Percentiles rank a stretch among this genome's conserved stretches.
These are phyloP conservation scores for Aspergillus carlsbadensis DNA, from an alignment of 495 filamentous ascomycete species.

Conservation along the genomic window DNA sequence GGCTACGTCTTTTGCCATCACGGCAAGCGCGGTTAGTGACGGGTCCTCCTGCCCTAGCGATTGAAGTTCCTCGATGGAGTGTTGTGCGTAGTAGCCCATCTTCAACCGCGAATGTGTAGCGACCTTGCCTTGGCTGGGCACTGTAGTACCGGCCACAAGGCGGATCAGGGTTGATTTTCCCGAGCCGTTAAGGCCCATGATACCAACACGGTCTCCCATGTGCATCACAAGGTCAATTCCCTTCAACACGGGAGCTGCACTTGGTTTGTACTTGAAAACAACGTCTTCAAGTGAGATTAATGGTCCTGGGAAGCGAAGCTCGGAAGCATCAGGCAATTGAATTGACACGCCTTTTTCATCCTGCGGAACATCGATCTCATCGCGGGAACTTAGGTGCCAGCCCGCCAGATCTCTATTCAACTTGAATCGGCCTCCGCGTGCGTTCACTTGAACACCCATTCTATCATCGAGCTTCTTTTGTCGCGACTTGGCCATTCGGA, in stretches of 20 bases:
- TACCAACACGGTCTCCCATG: constrained; percentile 67
- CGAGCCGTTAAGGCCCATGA: constrained; percentile 71
- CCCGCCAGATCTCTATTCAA: constrained; percentile 70
- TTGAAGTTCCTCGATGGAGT: constrained; percentile 68
- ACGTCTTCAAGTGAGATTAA: constrained; percentile 67
- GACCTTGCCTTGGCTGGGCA: constrained; percentile 52
- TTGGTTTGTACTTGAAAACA: constrained; percentile 55
- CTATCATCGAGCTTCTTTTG: constrained; percentile 81
- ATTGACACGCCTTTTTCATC: constrained; percentile 63
- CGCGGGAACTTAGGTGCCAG: constrained; percentile 53
- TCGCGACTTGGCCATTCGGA: constrained; percentile 72
- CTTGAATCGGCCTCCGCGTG: constrained; percentile 73
- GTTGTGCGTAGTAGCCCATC: constrained; percentile 75
- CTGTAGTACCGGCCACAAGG: constrained; percentile 46
- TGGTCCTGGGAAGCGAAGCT: constrained; percentile 72
- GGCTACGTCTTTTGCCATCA: constrained; percentile 50
- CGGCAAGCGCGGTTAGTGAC: constrained; percentile 58
- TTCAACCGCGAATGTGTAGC: constrained; percentile 63
- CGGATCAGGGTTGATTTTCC: constrained; percentile 72
- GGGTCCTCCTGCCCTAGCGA: constrained; percentile 40
- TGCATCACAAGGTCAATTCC: constrained; percentile 64
- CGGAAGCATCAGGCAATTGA: constrained; percentile 56
- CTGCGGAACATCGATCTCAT: constrained; percentile 66
- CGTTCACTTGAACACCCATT: constrained; percentile 68
- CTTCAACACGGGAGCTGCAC: constrained; percentile 43